Evolutionary conservation across 2,329 filamentous ascomycete species (phyloP), one percentile per base, ranked within the genome.

Genomic region (Sphaceloma murrayae): DNA sequence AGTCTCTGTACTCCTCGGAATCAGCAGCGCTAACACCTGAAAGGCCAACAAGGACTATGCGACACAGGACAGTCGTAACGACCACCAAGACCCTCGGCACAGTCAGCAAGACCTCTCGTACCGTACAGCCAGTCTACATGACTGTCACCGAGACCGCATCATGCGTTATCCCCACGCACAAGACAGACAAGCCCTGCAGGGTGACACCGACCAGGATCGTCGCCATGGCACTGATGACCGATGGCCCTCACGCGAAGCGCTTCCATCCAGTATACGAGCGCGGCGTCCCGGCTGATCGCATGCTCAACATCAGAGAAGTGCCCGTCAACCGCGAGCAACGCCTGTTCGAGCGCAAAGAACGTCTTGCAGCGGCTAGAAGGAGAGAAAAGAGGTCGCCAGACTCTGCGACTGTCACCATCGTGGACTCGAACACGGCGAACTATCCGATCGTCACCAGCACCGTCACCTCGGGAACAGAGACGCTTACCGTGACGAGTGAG

Each of bases 341-440:
- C 34, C 45, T 58, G 11, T 46, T 52, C 21, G 55, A 57, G 39
- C 48, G 59, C 7, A 52, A 49, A 32, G 54, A 51, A 8, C 53
- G 58, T 22, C 43, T 60, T 14, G 54, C 50, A 8, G 40, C 21
- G 7, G 40, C 34, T 17, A 33, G 27, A 8, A 38, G 26, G 19
- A 33, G 56, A 11, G 48, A 53, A n/a, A 54, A 50, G 36, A 58
- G 62, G 33, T 58, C 56, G 45, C 54, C 57, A 11, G 61, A 64
- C 34, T 48, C 51, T 22, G 53, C 57, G 31, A 57, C 56, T 7
- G 51, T 59, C 10, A 56, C 56, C 5, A 46, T 62, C 29, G 63
- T 59, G 4, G 59, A 51, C 11, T 51, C 53, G 10, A 52, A 60
- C 38, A 59, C 58, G 2, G 44, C 49, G 8, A 26, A 22, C 19